Evolutionary conservation across 768 basidiomycete genomes (phyloP).

Genomic region (Clitopilus hobsonii): DNA sequence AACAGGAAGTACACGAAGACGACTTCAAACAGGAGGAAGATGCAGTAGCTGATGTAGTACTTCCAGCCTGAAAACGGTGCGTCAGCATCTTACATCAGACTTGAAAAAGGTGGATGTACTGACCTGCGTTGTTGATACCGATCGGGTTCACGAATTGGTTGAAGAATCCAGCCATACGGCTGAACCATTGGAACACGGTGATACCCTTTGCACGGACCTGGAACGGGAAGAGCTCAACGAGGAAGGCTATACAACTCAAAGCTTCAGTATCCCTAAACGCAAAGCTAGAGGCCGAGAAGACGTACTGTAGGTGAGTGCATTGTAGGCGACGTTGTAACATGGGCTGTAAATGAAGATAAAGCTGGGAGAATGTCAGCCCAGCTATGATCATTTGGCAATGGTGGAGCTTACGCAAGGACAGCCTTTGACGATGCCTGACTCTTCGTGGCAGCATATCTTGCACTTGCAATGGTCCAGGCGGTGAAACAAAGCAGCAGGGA

Average conservation of each 20-base stretch:
- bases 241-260: constrained; percentile 43
- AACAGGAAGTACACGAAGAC: constrained; percentile 57
- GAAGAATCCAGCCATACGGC: constrained; percentile 52
- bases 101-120: constrained; percentile 1
- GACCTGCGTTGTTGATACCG: constrained; percentile 47
- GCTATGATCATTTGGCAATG: constrained; percentile 12
- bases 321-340: constrained; percentile 51
- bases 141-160: constrained; percentile 67
- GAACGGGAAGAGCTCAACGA: constrained; percentile 68
- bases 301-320: constrained; percentile 49
- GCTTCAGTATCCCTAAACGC: constrained; percentile 19
- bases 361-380: constrained; percentile 28
- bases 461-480: constrained; percentile 53
- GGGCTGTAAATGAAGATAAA: constrained; percentile 57
- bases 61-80: constrained; percentile 37
- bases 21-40: constrained; percentile 50
- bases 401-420: constrained; percentile 43
- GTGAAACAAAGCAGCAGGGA: constrained; percentile 45
- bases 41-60: constrained; percentile 52
- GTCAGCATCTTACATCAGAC: not conserved
- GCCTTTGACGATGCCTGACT: constrained; percentile 42
- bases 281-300: constrained; percentile 20
- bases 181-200: constrained; percentile 55
- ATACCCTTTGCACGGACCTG: constrained; percentile 59
- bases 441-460: constrained; percentile 35